A percentile compares a stretch with the other conserved stretches of the same genome.
These are phyloP conservation scores for Pezicula rhizophila DNA, from an alignment of 2,329 filamentous ascomycete species.

Conservation along the genomic window DNA sequence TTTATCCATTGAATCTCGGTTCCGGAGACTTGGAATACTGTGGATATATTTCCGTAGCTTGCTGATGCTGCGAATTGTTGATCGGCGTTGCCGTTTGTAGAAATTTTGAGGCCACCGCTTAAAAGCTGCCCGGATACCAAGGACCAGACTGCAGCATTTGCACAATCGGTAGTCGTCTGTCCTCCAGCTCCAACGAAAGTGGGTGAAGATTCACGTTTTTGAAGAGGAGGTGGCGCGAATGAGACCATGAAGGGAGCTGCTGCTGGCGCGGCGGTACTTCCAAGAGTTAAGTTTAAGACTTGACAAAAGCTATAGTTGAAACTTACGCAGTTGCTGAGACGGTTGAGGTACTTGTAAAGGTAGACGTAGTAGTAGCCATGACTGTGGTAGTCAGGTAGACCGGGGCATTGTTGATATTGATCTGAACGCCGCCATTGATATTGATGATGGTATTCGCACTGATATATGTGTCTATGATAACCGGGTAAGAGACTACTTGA, in stretches of 20 bases:
- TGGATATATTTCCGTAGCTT: not conserved
- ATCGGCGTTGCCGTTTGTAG: not conserved
- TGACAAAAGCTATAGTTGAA: not conserved
- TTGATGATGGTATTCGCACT: not conserved
- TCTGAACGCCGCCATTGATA: not conserved
- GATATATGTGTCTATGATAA: not conserved
- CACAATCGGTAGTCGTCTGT: not conserved
- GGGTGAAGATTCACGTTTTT: not conserved
- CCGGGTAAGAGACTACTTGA: not conserved
- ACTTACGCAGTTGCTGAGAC: not conserved
- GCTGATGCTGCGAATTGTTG: not conserved
- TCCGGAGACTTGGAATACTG: not conserved
- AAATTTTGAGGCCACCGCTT: not conserved
- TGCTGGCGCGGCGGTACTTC: not conserved
- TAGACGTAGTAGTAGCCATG: not conserved
- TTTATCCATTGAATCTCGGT: not conserved
- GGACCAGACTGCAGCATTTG: not conserved
- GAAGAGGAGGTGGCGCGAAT: not conserved
- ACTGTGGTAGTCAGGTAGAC: not conserved
- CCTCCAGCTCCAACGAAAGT: not conserved
- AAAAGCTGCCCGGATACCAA: not conserved
- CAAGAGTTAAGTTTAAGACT: not conserved
- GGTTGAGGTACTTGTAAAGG: not conserved
- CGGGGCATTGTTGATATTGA: not conserved
- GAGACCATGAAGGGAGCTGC: not conserved